These are phyloP conservation scores for Starmera dryadoides DNA, from an alignment of 805 yeast species.

Conservation along the genomic window DNA sequence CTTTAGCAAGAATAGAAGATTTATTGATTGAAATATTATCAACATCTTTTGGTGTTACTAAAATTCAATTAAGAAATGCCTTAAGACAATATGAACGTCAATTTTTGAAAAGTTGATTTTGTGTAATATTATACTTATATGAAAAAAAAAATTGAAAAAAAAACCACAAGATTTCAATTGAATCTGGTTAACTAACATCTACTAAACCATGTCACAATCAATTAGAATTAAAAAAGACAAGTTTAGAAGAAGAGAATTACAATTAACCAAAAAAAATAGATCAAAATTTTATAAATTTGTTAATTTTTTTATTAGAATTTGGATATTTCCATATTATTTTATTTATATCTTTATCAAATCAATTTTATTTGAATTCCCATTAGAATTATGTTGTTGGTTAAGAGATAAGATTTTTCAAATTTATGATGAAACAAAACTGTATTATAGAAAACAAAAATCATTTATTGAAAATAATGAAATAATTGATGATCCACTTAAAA, in stretches of 20 bases:
- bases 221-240: not conserved
- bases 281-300: not conserved
- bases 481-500: not conserved
- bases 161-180: not conserved
- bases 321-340: constrained; percentile 4
- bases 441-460: constrained; percentile 4
- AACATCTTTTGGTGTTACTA: not conserved
- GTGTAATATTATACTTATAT: too few relatives aligned
- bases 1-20: not conserved
- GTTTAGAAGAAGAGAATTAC: not conserved
- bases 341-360: constrained; percentile 1
- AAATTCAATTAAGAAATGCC: not conserved
- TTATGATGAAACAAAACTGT: constrained; percentile 1
- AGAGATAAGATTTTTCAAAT: not conserved
- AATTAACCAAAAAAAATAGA: not conserved
- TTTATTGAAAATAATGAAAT: not conserved
- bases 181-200: too few relatives aligned
- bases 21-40: not conserved
- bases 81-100: not conserved
- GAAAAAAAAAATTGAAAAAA: not conserved
- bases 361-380: constrained; percentile 2
- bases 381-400: not conserved
- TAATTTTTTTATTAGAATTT: constrained; percentile 1
- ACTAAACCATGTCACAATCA: not conserved
- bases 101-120: not conserved